Percentiles rank a stretch among this genome's conserved stretches.
phyloP scores from a whole-genome alignment of 2,329 filamentous ascomycete species.

The Fusarium pininemorale region DNA sequence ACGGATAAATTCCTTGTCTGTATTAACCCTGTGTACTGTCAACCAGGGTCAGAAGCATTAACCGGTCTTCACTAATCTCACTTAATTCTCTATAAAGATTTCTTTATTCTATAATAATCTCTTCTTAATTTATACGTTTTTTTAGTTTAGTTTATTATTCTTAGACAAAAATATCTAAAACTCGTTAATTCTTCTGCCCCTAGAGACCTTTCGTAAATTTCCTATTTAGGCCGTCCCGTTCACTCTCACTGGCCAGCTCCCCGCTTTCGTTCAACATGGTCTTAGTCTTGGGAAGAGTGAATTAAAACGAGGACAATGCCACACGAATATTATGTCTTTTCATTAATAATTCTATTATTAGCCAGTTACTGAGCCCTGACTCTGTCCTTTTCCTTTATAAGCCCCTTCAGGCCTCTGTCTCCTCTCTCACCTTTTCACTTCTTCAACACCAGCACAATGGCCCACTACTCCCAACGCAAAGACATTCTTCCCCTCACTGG shows the following conservation, averaged over 20 bases:
- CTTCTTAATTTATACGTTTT: too few relatives aligned
- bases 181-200: too few relatives aligned
- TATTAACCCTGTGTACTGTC: background rate
- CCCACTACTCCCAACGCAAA: conserved; percentile 40
- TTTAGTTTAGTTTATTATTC: too few relatives aligned
- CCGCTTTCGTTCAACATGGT: conserved; percentile 24
- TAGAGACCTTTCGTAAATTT: conserved; percentile 20
- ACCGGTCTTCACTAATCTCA: too few relatives aligned
- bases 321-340: background rate
- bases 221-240: conserved; percentile 43
- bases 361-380: background rate
- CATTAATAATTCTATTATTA: background rate
- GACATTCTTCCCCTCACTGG: conserved; percentile 46
- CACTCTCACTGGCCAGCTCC: conserved; percentile 43
- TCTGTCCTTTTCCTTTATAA: background rate
- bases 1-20: background rate
- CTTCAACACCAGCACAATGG: conserved; percentile 8
- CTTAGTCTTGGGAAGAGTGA: conserved; percentile 2
- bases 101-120: too few relatives aligned
- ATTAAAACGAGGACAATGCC: conserved; percentile 6
- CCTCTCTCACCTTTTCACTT: background rate
- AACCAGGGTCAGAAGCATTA: too few relatives aligned
- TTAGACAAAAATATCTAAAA: too few relatives aligned
- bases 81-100: too few relatives aligned
- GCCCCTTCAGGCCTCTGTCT: background rate